phyloP scores from a whole-genome alignment of 495 filamentous ascomycete genomes.

The Podospora didyma region DNA sequence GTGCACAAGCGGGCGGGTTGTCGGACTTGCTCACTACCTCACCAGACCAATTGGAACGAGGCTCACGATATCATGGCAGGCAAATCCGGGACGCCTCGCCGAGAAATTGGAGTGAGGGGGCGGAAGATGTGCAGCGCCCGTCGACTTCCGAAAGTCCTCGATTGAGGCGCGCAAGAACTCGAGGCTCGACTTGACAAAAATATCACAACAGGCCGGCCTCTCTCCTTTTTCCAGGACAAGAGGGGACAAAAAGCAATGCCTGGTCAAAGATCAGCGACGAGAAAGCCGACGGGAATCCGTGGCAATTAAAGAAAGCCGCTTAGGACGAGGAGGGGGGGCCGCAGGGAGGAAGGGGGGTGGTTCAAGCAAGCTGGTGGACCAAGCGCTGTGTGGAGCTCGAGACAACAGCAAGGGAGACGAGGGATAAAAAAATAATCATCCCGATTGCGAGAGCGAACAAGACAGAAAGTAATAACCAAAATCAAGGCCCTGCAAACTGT shows the following conservation, averaged over 20 bases:
- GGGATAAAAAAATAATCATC: constrained; percentile 15
- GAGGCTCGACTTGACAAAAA: background rate
- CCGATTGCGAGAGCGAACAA: background rate
- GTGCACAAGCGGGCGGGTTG: constrained; percentile 10
- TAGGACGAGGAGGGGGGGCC: constrained; percentile 14
- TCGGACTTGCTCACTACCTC: constrained; percentile 22
- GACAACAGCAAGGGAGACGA: constrained; percentile 9
- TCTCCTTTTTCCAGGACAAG: background rate
- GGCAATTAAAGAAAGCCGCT: constrained; percentile 21
- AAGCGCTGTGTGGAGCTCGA: constrained; percentile 29
- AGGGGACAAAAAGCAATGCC: background rate
- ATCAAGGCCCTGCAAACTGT: too few species aligned
- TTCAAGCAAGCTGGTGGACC: constrained; percentile 33
- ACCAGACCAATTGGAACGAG: constrained; percentile 21
- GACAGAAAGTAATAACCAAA: background rate
- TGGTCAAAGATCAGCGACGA: constrained; percentile 18
- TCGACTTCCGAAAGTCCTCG: background rate
- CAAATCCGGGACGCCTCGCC: constrained; percentile 6
- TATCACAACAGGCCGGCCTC: background rate
- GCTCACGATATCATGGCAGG: constrained; percentile 35
- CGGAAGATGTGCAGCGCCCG: constrained; percentile 1
- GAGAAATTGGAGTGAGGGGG: background rate
- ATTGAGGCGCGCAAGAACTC: background rate
- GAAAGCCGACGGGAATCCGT: constrained; percentile 27
- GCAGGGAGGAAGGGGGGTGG: constrained; percentile 23